A percentile compares a stretch with the other conserved stretches of the same genome.
These are phyloP conservation scores for Lactarius pseudohatsudake DNA, from an alignment of 768 basidiomycete species.

Conservation along the genomic window DNA sequence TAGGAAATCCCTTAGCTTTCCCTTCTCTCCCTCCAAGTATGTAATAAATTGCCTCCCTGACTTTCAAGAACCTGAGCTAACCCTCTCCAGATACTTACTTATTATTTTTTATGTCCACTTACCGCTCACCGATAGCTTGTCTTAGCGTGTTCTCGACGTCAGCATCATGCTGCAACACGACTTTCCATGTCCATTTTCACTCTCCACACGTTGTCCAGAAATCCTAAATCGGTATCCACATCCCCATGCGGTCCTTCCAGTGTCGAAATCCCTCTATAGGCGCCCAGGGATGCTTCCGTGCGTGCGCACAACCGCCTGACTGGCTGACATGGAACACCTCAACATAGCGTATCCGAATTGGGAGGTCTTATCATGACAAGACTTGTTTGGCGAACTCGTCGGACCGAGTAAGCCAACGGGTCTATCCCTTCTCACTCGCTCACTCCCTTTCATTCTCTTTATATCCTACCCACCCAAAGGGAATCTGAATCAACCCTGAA, in stretches of 20 bases:
- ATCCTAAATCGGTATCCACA: neutral
- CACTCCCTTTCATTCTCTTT: neutral
- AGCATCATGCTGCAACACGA: slow-evolving; percentile 12
- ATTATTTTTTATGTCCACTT: neutral
- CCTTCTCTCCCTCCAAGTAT: slow-evolving; percentile 7
- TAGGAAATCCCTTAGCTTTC: slow-evolving; percentile 5
- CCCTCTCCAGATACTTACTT: neutral
- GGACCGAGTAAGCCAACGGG: slow-evolving; percentile 12
- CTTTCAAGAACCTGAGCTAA: slow-evolving; percentile 15
- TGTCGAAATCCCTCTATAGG: slow-evolving; percentile 3
- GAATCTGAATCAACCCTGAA: neutral
- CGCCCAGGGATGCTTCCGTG: slow-evolving; percentile 22
- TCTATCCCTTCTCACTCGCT: slow-evolving; percentile 1
- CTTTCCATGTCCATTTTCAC: slow-evolving; percentile 6
- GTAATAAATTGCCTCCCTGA: slow-evolving; percentile 11
- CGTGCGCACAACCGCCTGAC: slow-evolving; percentile 22
- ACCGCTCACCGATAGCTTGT: neutral
- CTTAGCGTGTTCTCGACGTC: slow-evolving; percentile 23
- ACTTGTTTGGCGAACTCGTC: slow-evolving; percentile 20
- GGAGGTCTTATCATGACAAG: slow-evolving; percentile 10
- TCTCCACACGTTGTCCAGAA: neutral
- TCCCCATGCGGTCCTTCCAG: slow-evolving; percentile 1
- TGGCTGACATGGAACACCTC: slow-evolving; percentile 16
- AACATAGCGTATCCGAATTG: neutral
- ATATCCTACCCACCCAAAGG: neutral